A percentile compares a stretch with the other conserved stretches of the same genome.
phyloP scores from a whole-genome alignment of 805 yeast genomes.

The Danielia reshetovae region DNA sequence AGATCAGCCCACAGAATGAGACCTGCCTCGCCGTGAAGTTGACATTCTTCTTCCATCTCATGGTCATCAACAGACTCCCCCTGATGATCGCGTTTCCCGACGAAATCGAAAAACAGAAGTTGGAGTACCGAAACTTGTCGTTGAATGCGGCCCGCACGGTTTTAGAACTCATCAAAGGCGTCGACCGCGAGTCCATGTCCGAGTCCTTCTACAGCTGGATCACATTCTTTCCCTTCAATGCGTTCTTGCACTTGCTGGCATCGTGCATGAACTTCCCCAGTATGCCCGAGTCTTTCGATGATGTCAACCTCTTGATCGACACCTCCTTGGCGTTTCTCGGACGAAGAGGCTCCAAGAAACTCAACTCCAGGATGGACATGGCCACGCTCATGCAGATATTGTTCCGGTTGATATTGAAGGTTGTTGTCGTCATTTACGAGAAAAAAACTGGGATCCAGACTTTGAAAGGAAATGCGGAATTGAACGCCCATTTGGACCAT shows the following conservation, averaged over 20 bases:
- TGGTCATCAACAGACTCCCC: slow-evolving; percentile 35
- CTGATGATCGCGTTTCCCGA: slow-evolving; percentile 15
- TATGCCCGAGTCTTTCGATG: slow-evolving; percentile 23
- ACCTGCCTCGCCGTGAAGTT: slow-evolving; percentile 21
- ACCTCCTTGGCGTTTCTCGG: slow-evolving; percentile 7
- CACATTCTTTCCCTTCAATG: slow-evolving; percentile 28
- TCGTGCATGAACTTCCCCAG: slow-evolving; percentile 29
- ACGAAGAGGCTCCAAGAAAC: slow-evolving; percentile 7
- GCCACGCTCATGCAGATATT: slow-evolving; percentile 15
- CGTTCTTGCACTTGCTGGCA: slow-evolving; percentile 28
- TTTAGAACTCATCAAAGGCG: slow-evolving; percentile 19
- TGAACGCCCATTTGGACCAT: slow-evolving; percentile 14
- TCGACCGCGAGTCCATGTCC: slow-evolving; percentile 17
- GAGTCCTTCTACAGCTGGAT: slow-evolving; percentile 28
- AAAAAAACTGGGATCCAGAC: slow-evolving; percentile 14
- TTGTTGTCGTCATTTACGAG: slow-evolving; percentile 22
- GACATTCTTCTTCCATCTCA: slow-evolving; percentile 30
- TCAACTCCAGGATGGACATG: slow-evolving; percentile 6
- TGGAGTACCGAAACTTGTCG: slow-evolving; percentile 24
- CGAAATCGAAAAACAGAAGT: slow-evolving; percentile 11
- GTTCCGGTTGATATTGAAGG: slow-evolving; percentile 17
- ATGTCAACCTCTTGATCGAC: slow-evolving; percentile 26
- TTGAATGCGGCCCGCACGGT: slow-evolving; percentile 36
- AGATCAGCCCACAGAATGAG: slow-evolving; percentile 4
- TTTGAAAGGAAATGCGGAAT: slow-evolving; percentile 9